These are phyloP conservation scores for Xylariaceae sp. DNA, from an alignment of 2,329 filamentous ascomycete species.

Conservation along the genomic window DNA sequence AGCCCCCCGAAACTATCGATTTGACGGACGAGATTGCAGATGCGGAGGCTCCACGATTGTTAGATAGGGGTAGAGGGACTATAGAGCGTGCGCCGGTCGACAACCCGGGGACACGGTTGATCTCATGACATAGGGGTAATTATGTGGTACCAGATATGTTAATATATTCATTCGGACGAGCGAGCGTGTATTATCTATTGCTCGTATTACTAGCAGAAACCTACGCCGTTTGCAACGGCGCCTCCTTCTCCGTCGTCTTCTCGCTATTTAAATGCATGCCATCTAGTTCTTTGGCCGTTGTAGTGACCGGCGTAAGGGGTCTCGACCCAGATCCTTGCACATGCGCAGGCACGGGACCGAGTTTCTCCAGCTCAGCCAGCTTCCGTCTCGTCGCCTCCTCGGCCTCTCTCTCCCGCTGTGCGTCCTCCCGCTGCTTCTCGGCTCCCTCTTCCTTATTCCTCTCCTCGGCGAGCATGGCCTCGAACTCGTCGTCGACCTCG, in stretches of 20 bases:
- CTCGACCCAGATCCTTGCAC: slow-evolving; percentile 33
- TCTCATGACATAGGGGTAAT: slow-evolving; percentile 12
- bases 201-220: neutral
- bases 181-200: neutral
- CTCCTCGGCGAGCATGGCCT: slow-evolving; percentile 68
- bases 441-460: slow-evolving; percentile 54
- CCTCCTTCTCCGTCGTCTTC: slow-evolving; percentile 9
- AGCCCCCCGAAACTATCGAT: slow-evolving; percentile 12
- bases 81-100: slow-evolving; percentile 3
- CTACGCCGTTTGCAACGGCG: slow-evolving; percentile 15
- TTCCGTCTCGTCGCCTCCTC: slow-evolving; percentile 52
- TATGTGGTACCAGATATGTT: slow-evolving; percentile 1
- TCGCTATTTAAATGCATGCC: slow-evolving; percentile 42
- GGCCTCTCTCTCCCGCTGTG: slow-evolving; percentile 48
- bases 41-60: neutral
- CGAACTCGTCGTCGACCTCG: slow-evolving; percentile 87
- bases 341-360: slow-evolving; percentile 41
- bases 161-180: slow-evolving; percentile 13
- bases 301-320: slow-evolving; percentile 33
- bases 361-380: slow-evolving; percentile 53
- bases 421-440: slow-evolving; percentile 46
- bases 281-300: slow-evolving; percentile 40
- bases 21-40: slow-evolving; percentile 14
- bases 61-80: slow-evolving; percentile 1
- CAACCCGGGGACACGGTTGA: slow-evolving; percentile 3